Conservation (phyloP, 2,329 filamentous ascomycete genomes). For the Calcarisporium arbuscula region DNA sequence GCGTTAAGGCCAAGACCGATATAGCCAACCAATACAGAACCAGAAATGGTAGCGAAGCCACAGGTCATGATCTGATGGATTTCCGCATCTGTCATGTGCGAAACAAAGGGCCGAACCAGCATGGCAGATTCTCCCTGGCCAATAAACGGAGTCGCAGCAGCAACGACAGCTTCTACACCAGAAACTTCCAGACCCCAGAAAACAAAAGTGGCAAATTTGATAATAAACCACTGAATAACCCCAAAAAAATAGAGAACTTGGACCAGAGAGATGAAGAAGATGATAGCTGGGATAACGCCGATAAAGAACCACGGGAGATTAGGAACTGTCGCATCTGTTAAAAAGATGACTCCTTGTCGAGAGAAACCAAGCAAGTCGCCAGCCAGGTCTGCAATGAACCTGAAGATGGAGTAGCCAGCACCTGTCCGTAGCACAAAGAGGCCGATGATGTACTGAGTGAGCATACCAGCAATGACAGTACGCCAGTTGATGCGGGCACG, state of each 20-base stretch:
- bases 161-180: slow-evolving; percentile 88
- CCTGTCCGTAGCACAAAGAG: slow-evolving; percentile 79
- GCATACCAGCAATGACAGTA: slow-evolving; percentile 82
- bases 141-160: slow-evolving; percentile 87
- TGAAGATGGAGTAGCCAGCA: slow-evolving; percentile 85
- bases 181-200: slow-evolving; percentile 85
- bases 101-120: slow-evolving; percentile 81
- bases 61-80: slow-evolving; percentile 90
- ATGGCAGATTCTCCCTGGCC: slow-evolving; percentile 92
- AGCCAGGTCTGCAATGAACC: slow-evolving; percentile 74
- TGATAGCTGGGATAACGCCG: slow-evolving; percentile 76
- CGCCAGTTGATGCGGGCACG: slow-evolving; percentile 62
- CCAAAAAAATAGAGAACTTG: slow-evolving; percentile 78
- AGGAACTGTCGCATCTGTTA: slow-evolving; percentile 42
- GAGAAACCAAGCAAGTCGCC: slow-evolving; percentile 71
- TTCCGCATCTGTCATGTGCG: slow-evolving; percentile 80
- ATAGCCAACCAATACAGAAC: slow-evolving; percentile 80
- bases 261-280: slow-evolving; percentile 93
- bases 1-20: slow-evolving; percentile 77
- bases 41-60: slow-evolving; percentile 88
- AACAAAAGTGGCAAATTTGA: slow-evolving; percentile 84
- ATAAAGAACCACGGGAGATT: slow-evolving; percentile 62
- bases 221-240: slow-evolving; percentile 81
- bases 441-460: slow-evolving; percentile 80
- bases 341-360: slow-evolving; percentile 63